Evolutionary conservation across 1,139 yeast species (phyloP).

Genomic region (Eremothecium coryli): DNA sequence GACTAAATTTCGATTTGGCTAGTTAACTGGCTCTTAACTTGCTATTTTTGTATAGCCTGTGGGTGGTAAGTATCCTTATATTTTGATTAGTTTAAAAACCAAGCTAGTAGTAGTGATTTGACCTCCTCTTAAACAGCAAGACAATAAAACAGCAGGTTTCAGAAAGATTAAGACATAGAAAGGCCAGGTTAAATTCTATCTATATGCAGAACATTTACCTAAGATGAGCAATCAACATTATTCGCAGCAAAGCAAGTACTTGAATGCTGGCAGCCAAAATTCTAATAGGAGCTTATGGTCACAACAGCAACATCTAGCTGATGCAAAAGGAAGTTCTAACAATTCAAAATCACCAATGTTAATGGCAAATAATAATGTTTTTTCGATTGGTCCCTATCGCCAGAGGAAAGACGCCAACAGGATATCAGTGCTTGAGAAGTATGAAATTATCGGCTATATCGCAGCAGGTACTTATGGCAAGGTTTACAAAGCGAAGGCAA

Average conservation of each 20-base stretch:
- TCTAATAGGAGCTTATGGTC: constrained; percentile 8
- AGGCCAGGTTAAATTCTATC: no score
- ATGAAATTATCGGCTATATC: constrained; percentile 85
- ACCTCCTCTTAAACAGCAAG: no score
- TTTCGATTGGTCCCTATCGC: constrained; percentile 65
- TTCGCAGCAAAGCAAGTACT: constrained; percentile 5
- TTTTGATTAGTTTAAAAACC: no score
- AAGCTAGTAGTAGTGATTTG: no score
- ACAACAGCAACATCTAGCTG: constrained; percentile 10
- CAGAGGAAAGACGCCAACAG: constrained; percentile 63
- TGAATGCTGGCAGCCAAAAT: neutral
- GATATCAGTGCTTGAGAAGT: constrained; percentile 66
- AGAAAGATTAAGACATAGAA: no score
- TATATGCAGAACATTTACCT: no score
- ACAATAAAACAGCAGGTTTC: no score
- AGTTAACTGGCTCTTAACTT: no score
- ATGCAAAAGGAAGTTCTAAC: constrained; percentile 7
- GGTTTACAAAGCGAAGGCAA: constrained; percentile 77
- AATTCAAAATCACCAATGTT: constrained; percentile 34
- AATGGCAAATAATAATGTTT: constrained; percentile 61
- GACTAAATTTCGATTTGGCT: no score
- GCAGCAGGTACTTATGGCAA: constrained; percentile 99
- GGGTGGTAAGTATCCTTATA: no score
- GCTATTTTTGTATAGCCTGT: no score
- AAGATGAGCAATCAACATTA: constrained; percentile 7